phyloP scores from a whole-genome alignment of 345 rosid genomes.

The Eutrema heterophyllum region DNA sequence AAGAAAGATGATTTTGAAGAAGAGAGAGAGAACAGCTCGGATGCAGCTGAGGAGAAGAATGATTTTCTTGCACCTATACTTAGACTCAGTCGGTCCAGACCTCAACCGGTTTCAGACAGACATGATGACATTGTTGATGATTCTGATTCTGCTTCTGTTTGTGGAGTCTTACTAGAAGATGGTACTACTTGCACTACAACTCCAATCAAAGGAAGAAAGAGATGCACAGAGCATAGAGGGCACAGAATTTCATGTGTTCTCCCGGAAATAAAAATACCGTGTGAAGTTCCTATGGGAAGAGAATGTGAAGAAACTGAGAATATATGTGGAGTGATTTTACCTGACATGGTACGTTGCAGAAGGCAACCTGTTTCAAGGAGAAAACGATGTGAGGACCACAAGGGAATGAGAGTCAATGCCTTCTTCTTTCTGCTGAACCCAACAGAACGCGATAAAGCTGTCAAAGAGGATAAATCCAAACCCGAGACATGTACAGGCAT shows the following conservation, averaged over 20 bases:
- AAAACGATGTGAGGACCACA: constrained; percentile 58
- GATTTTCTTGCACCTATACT: constrained; percentile 32
- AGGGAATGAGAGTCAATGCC: constrained; percentile 50
- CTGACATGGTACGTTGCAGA: constrained; percentile 47
- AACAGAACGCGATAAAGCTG: not conserved
- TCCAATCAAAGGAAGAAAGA: constrained; percentile 32
- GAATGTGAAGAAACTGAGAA: constrained; percentile 9
- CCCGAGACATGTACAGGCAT: not conserved
- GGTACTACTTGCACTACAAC: constrained; percentile 45
- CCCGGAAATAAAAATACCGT: not conserved
- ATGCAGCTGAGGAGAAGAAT: constrained; percentile 30
- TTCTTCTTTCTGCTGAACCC: constrained; percentile 23
- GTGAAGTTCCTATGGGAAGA: not conserved
- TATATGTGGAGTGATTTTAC: constrained; percentile 50
- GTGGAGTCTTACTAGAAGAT: constrained; percentile 50
- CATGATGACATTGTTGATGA: not conserved
- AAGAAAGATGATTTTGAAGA: constrained; percentile 20
- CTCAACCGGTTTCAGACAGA: constrained; percentile 42
- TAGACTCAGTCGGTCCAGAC: constrained; percentile 49
- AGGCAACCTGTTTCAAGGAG: constrained; percentile 43
- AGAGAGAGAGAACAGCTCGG: constrained; percentile 11
- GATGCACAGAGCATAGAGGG: constrained; percentile 42
- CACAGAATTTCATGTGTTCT: constrained; percentile 2
- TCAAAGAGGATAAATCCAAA: not conserved
- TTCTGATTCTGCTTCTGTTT: constrained; percentile 28